These are phyloP conservation scores for Apiotrichum veenhuisii DNA, from an alignment of 1,284 basidiomycete species.

Conservation along the genomic window DNA sequence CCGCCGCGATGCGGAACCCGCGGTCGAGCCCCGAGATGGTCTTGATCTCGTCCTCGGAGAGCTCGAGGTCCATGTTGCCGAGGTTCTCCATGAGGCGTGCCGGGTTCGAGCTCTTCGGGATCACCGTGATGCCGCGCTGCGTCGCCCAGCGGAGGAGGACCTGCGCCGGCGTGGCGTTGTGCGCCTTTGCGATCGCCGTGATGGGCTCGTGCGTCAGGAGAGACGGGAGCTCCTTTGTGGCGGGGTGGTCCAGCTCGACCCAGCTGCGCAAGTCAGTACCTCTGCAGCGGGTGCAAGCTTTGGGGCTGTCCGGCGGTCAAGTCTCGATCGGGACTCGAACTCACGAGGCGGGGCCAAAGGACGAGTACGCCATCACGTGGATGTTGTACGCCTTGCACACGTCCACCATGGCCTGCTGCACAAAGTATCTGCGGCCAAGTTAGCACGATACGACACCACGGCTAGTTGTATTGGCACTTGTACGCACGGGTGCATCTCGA, in stretches of 20 bases:
- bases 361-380: slow-evolving; percentile 72
- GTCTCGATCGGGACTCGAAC: too few relatives aligned
- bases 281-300: too few relatives aligned
- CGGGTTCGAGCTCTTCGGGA: slow-evolving; percentile 55
- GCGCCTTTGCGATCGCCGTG: slow-evolving; percentile 52
- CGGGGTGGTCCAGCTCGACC: slow-evolving; percentile 51
- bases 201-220: slow-evolving; percentile 54
- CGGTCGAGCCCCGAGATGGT: slow-evolving; percentile 62
- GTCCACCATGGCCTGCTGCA: slow-evolving; percentile 62
- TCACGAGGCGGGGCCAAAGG: slow-evolving; percentile 60
- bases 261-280: slow-evolving; percentile 52
- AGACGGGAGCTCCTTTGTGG: slow-evolving; percentile 12
- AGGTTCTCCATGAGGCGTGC: slow-evolving; percentile 62
- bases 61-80: slow-evolving; percentile 57
- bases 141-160: slow-evolving; percentile 45
- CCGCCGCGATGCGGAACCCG: slow-evolving; percentile 63
- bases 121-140: slow-evolving; percentile 59
- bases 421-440: slow-evolving; percentile 50
- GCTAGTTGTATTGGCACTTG: neutral
- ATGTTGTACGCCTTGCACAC: slow-evolving; percentile 60
- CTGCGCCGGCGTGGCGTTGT: slow-evolving; percentile 33
- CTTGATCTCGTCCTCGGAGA: slow-evolving; percentile 60
- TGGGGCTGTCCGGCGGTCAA: too few relatives aligned
- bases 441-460: too few relatives aligned
- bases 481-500: slow-evolving; percentile 64